Percentiles rank a stretch among this genome's conserved stretches.
phyloP scores from a whole-genome alignment of 768 basidiomycete species.

The Pholiota microspora region DNA sequence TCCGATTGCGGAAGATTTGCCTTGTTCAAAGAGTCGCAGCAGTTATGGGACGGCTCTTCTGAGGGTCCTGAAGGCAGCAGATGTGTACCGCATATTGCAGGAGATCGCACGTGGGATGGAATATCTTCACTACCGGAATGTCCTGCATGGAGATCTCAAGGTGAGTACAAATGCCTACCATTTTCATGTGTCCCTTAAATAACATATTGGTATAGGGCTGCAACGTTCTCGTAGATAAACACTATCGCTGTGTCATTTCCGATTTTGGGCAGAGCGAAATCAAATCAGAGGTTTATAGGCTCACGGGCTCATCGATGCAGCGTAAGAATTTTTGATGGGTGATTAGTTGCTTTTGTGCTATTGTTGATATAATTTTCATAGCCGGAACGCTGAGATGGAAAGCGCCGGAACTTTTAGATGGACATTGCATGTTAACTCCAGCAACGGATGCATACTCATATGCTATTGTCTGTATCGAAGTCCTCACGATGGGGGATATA shows the following conservation, averaged over 20 bases:
- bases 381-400: conserved; percentile 72
- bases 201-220: conserved; percentile 46
- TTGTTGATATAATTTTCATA: conserved; percentile 19
- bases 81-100: conserved; percentile 60
- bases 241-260: conserved; percentile 65
- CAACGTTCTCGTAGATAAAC: conserved; percentile 75
- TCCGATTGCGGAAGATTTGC: conserved; percentile 18
- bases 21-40: conserved; percentile 17
- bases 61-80: conserved; percentile 31
- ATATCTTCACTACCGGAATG: conserved; percentile 66
- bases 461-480: conserved; percentile 63
- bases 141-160: conserved; percentile 83
- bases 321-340: conserved; percentile 33
- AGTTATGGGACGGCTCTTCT: conserved; percentile 15
- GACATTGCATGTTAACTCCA: conserved; percentile 42
- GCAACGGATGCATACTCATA: conserved; percentile 71
- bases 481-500: conserved; percentile 58
- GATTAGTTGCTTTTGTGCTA: neutral
- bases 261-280: conserved; percentile 86
- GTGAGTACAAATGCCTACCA: conserved; percentile 30
- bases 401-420: conserved; percentile 63
- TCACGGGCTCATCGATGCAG: conserved; percentile 49
- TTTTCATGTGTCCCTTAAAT: neutral
- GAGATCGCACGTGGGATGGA: conserved; percentile 82
- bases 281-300: conserved; percentile 64